Conservation (phyloP, 805 yeast genomes). For the Osmozyma mogii region DNA sequence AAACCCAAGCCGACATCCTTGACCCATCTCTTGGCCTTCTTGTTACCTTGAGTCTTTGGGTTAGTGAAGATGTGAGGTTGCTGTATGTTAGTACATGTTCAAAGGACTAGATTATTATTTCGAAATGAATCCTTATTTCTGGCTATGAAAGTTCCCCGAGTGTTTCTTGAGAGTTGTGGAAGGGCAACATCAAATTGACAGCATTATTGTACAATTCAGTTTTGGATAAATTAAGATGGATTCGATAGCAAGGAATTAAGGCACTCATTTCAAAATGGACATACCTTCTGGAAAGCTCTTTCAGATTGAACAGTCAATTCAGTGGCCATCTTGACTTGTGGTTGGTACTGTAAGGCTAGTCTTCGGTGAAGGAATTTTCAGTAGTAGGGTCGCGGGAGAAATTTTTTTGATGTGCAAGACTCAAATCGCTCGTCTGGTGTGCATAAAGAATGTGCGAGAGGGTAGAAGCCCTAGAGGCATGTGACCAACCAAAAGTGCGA, state of each 20-base stretch:
- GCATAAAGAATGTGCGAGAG: conserved; percentile 1
- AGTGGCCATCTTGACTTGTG: conserved; percentile 98
- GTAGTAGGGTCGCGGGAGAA: conserved; percentile 14
- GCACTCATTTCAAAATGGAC: conserved; percentile 22
- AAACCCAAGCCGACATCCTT: conserved; percentile 99
- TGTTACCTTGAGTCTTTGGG: conserved; percentile 98
- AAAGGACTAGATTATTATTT: no score
- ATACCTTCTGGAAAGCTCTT: conserved; percentile 99
- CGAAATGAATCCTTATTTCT: no score
- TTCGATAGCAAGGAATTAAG: conserved; percentile 7
- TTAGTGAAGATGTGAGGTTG: conserved; percentile 99
- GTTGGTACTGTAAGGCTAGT: no score
- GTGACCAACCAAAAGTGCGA: neutral
- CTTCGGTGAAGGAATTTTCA: no score
- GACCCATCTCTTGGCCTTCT: conserved; percentile 99
- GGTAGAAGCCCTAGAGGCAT: neutral
- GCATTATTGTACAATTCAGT: conserved; percentile 75
- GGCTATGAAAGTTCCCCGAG: no score
- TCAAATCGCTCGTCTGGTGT: conserved; percentile 5
- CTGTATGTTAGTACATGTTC: conserved; percentile 50
- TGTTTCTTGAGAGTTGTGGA: no score
- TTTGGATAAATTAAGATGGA: neutral
- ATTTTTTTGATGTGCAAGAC: conserved; percentile 14
- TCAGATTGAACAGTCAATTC: conserved; percentile 99
- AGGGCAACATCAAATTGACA: no score